Evolutionary conservation across 768 basidiomycete genomes (phyloP), one percentile per base, ranked within the genome.

Genomic region (Leccinum olivaceopallidum): DNA sequence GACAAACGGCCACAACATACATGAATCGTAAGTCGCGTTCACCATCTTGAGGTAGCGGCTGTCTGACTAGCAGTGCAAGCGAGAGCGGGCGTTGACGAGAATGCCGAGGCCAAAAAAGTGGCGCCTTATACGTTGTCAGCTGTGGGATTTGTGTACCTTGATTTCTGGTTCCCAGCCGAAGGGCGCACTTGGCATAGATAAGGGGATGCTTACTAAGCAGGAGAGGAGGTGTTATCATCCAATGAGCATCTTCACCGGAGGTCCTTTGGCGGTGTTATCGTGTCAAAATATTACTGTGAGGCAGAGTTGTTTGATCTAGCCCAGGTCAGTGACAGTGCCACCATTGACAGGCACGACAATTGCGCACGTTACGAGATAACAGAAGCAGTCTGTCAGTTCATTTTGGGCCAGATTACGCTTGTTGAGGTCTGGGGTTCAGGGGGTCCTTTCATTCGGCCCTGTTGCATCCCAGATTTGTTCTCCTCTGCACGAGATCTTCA

Each of bases 21-120:
- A 78, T 14, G 71, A 59, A 47, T 79, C 76, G 67, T 77, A 81
- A 53, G 78, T 78, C 28, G 70, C 74, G 68, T 81, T 80, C 62
- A 79, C 79, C 78, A 79, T 79, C 54, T 61, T 65, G n/a, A 18
- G 14, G 53, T 18, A 51, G 14, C 9, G 22, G 55, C 47, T 30
- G 9, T 30, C 30, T 30, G 30, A 30, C 30, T 30, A 30, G 30
- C 30, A 30, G 30, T 32, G 44, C 4, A 13, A 37, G 42, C 14
- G 58, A 61, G 59, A 55, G 44, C 18, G 44, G 53, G 59, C 6
- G 60, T 59, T 59, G 18, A 51, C 20, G 47, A 57, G 53, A 48
- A 28, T 24, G n/a, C 22, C 2, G 13, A 48, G 20, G 36, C 13
- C 3, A 28, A 24, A 42, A 26, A 47, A 28, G 44, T 4, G 26